phyloP scores from a whole-genome alignment of 352 stramenopile genomes.

The Pythium aphanidermatum region DNA sequence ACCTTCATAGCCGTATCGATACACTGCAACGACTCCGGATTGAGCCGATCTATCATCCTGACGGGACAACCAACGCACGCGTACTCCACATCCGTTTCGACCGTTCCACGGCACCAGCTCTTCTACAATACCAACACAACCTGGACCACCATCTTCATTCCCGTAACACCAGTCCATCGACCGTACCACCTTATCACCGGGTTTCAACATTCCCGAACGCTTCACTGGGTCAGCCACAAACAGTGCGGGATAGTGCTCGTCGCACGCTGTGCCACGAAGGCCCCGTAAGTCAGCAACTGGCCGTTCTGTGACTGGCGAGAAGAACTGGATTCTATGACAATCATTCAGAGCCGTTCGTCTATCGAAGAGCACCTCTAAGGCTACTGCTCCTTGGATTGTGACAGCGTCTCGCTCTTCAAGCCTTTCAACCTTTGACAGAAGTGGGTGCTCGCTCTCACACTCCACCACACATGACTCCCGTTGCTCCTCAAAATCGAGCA shows the following conservation, averaged over 20 bases:
- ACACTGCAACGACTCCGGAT: too few species aligned
- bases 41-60: conserved; percentile 22
- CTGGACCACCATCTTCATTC: conserved; percentile 61
- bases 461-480: conserved; percentile 25
- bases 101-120: conserved; percentile 46
- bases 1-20: conserved; percentile 57
- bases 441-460: conserved; percentile 52
- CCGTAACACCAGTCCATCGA: conserved; percentile 68
- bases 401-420: conserved; percentile 18
- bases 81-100: conserved; percentile 44
- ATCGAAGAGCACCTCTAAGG: conserved; percentile 70
- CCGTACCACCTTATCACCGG: conserved; percentile 48
- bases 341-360: conserved; percentile 37
- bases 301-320: neutral
- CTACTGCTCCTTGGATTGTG: conserved; percentile 38
- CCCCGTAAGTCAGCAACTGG: conserved; percentile 2
- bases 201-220: conserved; percentile 21
- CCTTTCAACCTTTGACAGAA: conserved; percentile 6
- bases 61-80: conserved; percentile 44
- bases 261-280: conserved; percentile 4
- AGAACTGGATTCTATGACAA: conserved; percentile 9
- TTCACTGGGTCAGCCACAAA: conserved; percentile 35
- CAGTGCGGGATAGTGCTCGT: conserved; percentile 22
- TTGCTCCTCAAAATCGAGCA: conserved; percentile 50
- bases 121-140: conserved; percentile 47